Base-by-base conservation (phyloP, 1,284 basidiomycete genomes). In the Ceraceosorus guamensis region DNA sequence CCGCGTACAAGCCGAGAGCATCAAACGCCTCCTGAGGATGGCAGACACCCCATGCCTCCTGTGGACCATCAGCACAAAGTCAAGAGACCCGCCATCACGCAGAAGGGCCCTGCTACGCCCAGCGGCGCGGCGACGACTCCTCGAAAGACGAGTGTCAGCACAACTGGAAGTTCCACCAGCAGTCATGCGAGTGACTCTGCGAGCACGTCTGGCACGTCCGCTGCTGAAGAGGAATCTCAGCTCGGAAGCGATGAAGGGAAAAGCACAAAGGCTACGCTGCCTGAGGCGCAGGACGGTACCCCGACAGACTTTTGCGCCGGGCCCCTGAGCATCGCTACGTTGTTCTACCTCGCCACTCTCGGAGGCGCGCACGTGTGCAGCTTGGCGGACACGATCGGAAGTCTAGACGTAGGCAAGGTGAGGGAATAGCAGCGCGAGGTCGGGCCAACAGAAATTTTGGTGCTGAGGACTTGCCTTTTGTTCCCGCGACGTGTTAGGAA, bases 271-370 rank as follows among this genome's bases (percentile, higher is more conserved):
- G 24, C 24, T 3, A 24, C 24, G 24, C 24, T 3, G 24, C 24
- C 24, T 24, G 24, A 24, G 41, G 13, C 24, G 24, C 24, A 24
- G 24, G 24, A 24, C 24, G 24, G 24, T 24, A 24, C 24, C 24
- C 4, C 7, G 8, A 24, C 16, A 37, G 68, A 71, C 50, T 88
- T 89, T 71, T 78, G 82, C 3, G 80, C 81, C 63, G 80, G 81
- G 16, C 86, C 86, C 52, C 81, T 96, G 11, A 80, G 85, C 5
- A 80, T 91, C 43, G 79, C 88, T 6, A 85, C 89, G 1, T 80
- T 96, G 48, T 81, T 95, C 62, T 87, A 90, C 79, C 84, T 97
- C 48, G 91, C 93, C 7, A 98, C 92, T 2, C 79, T 88, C 32
- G 92, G 93, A 44, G 93, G 93, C 1, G 93, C 93, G 0, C 80